Evolutionary conservation across 2,329 filamentous ascomycete species (phyloP), one percentile per base, ranked within the genome.

Genomic region (Arthrobotrys iridis): DNA sequence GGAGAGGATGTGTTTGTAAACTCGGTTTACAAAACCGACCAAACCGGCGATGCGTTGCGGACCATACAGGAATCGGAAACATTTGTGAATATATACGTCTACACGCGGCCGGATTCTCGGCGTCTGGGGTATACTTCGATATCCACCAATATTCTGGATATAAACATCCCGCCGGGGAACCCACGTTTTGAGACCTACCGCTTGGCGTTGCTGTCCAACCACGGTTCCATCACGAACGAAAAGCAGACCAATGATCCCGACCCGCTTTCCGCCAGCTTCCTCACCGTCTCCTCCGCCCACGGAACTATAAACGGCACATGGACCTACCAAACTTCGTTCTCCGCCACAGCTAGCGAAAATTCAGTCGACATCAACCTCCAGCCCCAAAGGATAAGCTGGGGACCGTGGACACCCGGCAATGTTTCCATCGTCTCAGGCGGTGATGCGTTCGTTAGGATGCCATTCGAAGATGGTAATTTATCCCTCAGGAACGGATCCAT

Each of bases 51-150:
- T n/a, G n/a, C n/a, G n/a, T n/a, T n/a, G n/a, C n/a, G 1, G 11
- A 52, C 18, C 50, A 28, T 13, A 5, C 50, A n/a, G n/a, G n/a
- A n/a, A 13, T 15, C 13, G 4, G 22, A 35, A 20, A 70, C 55
- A 2, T 43, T 28, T 3, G 45, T 70, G 3, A 37, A 52, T 28
- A 26, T 70, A 1, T 70, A 59, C 40, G 41, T 70, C 43, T 70
- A 62, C 45, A 62, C 65, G 24, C 55, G 57, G 4, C 65, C 65
- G 1, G 8, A 22, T 3, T 11, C 50, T 2, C 4, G 4, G 2
- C n/a, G 10, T 4, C 30, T 55, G 7, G 28, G 18, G 5, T 20
- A 60, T 22, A 24, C 35, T 13, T 15, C 59, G 10, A 33, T 70
- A 13, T 50, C 55, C n/a, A 41, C 66, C 4, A 48, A 46, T n/a